Conservation (phyloP, 805 yeast genomes). For the Sugiyamaella boreocaroliniensis region DNA sequence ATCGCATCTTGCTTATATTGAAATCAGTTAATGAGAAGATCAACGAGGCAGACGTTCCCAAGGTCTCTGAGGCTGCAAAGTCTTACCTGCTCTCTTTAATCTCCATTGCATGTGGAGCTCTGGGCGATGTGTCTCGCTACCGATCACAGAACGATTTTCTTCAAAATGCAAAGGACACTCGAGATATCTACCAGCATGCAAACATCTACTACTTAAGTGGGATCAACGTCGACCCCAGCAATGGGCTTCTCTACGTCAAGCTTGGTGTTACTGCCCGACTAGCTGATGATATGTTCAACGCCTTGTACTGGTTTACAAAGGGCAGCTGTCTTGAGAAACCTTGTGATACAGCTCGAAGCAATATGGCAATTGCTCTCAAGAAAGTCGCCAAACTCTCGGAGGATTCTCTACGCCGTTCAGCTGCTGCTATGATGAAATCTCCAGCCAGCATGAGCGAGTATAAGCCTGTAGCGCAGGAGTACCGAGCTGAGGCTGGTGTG, state of each 20-base stretch:
- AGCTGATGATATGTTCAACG: constrained; percentile 4
- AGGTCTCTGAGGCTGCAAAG: neutral
- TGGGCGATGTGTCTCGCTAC: constrained; percentile 17
- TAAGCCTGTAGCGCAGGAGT: neutral
- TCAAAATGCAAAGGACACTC: neutral
- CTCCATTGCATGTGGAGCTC: neutral
- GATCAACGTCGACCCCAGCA: neutral
- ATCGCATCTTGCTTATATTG: neutral
- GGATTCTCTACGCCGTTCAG: neutral
- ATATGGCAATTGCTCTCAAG: neutral
- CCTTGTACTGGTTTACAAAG: constrained; percentile 10
- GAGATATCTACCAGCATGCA: constrained; percentile 9
- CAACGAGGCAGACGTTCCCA: neutral
- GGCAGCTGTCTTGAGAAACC: constrained; percentile 10
- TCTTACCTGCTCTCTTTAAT: neutral
- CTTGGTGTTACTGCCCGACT: constrained; percentile 6
- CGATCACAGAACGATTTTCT: constrained; percentile 2
- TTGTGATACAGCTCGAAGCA: constrained; percentile 1
- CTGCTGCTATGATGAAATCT: neutral
- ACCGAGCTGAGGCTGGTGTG: neutral
- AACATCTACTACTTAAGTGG: constrained; percentile 10
- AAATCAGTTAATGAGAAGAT: neutral
- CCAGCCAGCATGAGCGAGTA: neutral
- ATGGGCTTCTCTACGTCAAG: constrained; percentile 11
- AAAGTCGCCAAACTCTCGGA: neutral